These are phyloP conservation scores for Diaporthe batatas DNA, from an alignment of 2,329 filamentous ascomycete species.

Conservation along the genomic window DNA sequence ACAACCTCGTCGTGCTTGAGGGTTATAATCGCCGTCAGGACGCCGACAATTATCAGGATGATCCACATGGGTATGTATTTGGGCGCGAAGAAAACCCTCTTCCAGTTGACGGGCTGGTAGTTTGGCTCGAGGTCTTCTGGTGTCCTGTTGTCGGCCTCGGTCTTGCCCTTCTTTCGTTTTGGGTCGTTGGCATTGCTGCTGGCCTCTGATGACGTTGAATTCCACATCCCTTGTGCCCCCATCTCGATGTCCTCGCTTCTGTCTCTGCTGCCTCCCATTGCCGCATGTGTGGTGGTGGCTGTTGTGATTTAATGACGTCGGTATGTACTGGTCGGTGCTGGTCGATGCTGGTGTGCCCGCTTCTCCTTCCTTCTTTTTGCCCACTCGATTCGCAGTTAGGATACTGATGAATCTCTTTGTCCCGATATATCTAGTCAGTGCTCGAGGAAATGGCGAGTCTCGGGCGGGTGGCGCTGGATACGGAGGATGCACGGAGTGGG, in stretches of 20 bases:
- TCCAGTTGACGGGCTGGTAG: constrained; percentile 53
- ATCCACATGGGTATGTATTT: constrained; percentile 51
- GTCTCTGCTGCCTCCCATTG: constrained; percentile 39
- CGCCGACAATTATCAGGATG: constrained; percentile 47
- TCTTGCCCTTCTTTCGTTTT: constrained; percentile 33
- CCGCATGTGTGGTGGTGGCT: constrained; percentile 37
- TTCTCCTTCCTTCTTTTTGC: neutral
- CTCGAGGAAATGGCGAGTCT: constrained; percentile 3
- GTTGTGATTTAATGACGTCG: neutral
- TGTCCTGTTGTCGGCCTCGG: constrained; percentile 19
- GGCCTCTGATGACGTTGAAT: constrained; percentile 33
- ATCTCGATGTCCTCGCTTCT: constrained; percentile 40
- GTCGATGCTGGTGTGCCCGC: neutral
- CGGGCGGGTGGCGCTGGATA: neutral
- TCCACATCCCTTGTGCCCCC: constrained; percentile 35
- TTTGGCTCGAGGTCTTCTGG: constrained; percentile 47
- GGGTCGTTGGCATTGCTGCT: constrained; percentile 31
- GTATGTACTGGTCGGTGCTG: neutral
- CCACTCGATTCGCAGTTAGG: neutral
- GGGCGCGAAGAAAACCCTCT: constrained; percentile 50
- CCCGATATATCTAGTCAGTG: neutral
- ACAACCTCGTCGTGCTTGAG: constrained; percentile 56
- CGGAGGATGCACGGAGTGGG: constrained; percentile 3
- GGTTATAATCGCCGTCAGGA: constrained; percentile 52
- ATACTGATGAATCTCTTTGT: neutral